phyloP scores from a whole-genome alignment of 345 rosid species.

The Arabidopsis thaliana region DNA sequence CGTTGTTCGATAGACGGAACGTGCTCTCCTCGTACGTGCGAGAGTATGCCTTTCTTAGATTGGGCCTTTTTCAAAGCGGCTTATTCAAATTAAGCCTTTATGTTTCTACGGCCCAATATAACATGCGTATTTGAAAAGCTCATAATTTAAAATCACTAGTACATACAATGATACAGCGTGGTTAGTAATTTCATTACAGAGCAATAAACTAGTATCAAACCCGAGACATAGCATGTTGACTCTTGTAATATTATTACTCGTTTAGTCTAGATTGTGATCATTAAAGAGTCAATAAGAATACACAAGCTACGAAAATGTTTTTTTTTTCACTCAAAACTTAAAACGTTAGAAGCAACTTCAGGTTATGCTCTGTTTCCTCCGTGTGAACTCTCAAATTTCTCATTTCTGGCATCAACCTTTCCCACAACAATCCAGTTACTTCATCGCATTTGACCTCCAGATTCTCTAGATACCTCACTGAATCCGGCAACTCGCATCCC shows the following conservation, averaged over 20 bases:
- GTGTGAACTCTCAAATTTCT: conserved; percentile 32
- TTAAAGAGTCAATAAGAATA: too few species aligned
- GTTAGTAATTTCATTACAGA: too few species aligned
- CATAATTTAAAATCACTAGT: background rate
- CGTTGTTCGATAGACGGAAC: background rate
- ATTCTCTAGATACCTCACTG: conserved; percentile 45
- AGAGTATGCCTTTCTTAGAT: too few species aligned
- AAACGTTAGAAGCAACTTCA: conserved; percentile 26
- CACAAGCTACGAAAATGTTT: too few species aligned
- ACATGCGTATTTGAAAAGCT: background rate
- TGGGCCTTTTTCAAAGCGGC: background rate
- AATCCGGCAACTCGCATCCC: conserved; percentile 46
- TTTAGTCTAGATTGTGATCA: too few species aligned
- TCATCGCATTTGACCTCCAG: conserved; percentile 60
- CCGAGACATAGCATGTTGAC: too few species aligned
- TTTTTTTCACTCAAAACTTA: conserved; percentile 13
- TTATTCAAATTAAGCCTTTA: background rate
- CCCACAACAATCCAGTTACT: conserved; percentile 54
- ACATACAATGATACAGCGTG: too few species aligned
- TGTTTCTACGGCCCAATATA: background rate
- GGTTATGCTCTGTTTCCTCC: conserved; percentile 39
- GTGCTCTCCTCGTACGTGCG: background rate
- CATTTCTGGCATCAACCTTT: conserved; percentile 28
- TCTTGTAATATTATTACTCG: too few species aligned
- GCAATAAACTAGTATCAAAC: too few species aligned